Conservation (phyloP, 2,329 filamentous ascomycete species). For the Nemania serpens region DNA sequence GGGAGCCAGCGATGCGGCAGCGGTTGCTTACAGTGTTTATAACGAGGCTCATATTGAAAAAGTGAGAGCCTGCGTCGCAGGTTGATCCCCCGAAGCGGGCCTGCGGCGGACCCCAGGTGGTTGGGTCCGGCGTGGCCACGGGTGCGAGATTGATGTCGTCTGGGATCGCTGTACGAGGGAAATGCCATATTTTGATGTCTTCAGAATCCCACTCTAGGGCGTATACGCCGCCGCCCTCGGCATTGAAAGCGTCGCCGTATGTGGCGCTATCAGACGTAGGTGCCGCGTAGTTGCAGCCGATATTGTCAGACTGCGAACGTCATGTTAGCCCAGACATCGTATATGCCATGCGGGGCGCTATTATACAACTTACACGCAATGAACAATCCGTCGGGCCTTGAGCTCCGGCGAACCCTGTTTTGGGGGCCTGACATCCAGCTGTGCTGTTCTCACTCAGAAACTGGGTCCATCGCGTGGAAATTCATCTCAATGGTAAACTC, state of each 20-base stretch:
- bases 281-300: conserved; percentile 52
- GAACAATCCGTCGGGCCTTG: conserved; percentile 37
- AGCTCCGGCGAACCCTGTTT: conserved; percentile 34
- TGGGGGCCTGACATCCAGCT: conserved; percentile 32
- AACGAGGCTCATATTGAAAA: conserved; percentile 72
- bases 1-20: background rate
- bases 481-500: conserved; percentile 18
- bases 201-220: conserved; percentile 71
- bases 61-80: conserved; percentile 70
- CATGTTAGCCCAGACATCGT: conserved; percentile 6
- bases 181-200: conserved; percentile 78
- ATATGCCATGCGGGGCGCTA: background rate
- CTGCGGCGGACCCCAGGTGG: conserved; percentile 69
- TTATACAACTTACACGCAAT: conserved; percentile 29
- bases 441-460: conserved; percentile 24
- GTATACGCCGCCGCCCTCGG: conserved; percentile 68
- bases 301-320: conserved; percentile 47
- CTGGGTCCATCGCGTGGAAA: background rate
- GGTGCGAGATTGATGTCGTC: conserved; percentile 61
- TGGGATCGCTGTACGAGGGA: conserved; percentile 68
- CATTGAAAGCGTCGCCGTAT: conserved; percentile 71
- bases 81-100: conserved; percentile 67
- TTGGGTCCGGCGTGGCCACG: conserved; percentile 61
- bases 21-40: conserved; percentile 62
- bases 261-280: conserved; percentile 48